Conservation (phyloP, 148 eudicot genomes). For the Bassia scoparia region DNA sequence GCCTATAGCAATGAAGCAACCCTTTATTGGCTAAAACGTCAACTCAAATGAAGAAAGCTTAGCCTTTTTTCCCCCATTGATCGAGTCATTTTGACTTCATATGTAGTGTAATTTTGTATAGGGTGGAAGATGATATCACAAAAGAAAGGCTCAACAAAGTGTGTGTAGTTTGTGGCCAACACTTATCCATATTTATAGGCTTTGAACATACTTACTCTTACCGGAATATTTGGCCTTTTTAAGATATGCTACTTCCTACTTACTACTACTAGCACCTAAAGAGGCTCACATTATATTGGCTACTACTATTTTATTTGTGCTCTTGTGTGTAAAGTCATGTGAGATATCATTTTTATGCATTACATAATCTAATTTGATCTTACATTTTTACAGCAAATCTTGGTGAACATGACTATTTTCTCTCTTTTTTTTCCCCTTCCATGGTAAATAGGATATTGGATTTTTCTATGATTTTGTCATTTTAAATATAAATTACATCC, state of each 20-base stretch:
- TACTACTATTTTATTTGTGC: background rate
- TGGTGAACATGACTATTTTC: too few species aligned
- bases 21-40: background rate
- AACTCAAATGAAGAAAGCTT: background rate
- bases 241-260: background rate
- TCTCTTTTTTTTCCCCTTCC: too few species aligned
- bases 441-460: too few species aligned
- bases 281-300: background rate
- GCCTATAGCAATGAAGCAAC: too few species aligned
- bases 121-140: slow-evolving; percentile 1
- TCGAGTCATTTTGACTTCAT: background rate
- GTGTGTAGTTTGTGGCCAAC: slow-evolving; percentile 10
- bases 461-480: too few species aligned
- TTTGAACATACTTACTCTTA: background rate
- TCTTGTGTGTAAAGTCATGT: background rate
- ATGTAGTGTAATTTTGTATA: background rate
- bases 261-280: background rate
- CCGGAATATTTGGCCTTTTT: background rate
- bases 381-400: too few species aligned
- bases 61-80: too few species aligned
- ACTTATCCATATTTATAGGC: slow-evolving; percentile 15
- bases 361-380: too few species aligned
- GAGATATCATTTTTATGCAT: background rate
- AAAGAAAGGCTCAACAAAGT: slow-evolving; percentile 1
- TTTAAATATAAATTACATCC: too few species aligned